These are phyloP conservation scores for Penicillium sp. DNA, from an alignment of 2,329 filamentous ascomycete species.

Conservation along the genomic window DNA sequence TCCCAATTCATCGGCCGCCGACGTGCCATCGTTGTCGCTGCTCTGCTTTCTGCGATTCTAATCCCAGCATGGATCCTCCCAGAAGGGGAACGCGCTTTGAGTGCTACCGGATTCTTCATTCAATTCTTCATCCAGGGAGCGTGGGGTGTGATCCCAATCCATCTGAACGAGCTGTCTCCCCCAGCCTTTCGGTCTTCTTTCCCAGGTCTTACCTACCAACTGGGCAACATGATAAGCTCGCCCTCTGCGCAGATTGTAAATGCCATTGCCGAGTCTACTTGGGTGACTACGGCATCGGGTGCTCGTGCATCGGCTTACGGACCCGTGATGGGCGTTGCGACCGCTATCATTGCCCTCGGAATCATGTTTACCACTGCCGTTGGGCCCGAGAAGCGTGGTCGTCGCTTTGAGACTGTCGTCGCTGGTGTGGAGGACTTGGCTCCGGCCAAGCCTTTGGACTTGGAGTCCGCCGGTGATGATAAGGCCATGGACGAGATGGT, in stretches of 20 bases:
- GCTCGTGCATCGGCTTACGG: slow-evolving; percentile 67
- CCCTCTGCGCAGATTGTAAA: slow-evolving; percentile 78
- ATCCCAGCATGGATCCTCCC: slow-evolving; percentile 71
- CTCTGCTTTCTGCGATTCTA: slow-evolving; percentile 63
- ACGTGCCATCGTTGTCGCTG: slow-evolving; percentile 53
- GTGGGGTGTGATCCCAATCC: slow-evolving; percentile 69
- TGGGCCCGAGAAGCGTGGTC: slow-evolving; percentile 71
- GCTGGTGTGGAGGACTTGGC: slow-evolving; percentile 37
- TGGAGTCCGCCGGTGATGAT: slow-evolving; percentile 20
- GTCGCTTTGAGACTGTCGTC: slow-evolving; percentile 63
- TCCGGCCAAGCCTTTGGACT: slow-evolving; percentile 17
- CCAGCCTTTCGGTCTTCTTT: slow-evolving; percentile 66
- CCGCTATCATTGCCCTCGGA: slow-evolving; percentile 70
- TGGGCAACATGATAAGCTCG: slow-evolving; percentile 62
- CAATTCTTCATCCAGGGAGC: slow-evolving; percentile 71
- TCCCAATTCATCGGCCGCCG: slow-evolving; percentile 75
- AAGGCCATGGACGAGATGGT: slow-evolving; percentile 25
- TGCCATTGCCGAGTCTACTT: slow-evolving; percentile 64
- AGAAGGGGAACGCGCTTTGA: slow-evolving; percentile 27
- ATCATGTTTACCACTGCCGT: slow-evolving; percentile 67
- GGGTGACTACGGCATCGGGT: slow-evolving; percentile 56
- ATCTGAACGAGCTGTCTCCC: slow-evolving; percentile 73
- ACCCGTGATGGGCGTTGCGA: slow-evolving; percentile 71
- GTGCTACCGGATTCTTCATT: slow-evolving; percentile 37
- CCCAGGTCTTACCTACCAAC: slow-evolving; percentile 72